Base-by-base conservation (phyloP, 495 filamentous ascomycete genomes). In the Thozetella sp. region DNA sequence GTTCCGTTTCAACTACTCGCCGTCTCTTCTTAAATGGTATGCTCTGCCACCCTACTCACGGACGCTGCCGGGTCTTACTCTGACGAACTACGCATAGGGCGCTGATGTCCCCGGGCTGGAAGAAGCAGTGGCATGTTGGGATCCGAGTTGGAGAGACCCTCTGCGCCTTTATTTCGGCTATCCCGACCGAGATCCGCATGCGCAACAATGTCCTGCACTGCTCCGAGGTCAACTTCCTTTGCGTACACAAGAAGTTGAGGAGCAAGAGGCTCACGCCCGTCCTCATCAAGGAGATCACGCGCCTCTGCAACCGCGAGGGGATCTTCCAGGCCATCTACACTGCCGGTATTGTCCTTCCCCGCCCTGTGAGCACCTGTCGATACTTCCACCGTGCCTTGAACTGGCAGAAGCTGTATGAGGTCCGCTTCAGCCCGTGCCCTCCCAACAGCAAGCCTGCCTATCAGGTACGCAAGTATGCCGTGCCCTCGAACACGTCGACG, bases 271-370 rank as follows among this genome's bases (percentile, higher is more conserved):
- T 99, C 40, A 85, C 95, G 0, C 95, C 95, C 0, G 89, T 97
- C 2, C 84, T 99, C 43, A 99, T 99, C 77, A 96, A 97, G 70
- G 95, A 98, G 70, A 93, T 99, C 69, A 97, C 95, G 11, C 88
- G 95, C 20, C 85, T 91, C 52, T 93, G 91, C 77, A 94, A 98
- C 71, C 67, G 90, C 23, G 80, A 86, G 43, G 89, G 87, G 2
- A 89, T 96, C 60, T 98, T 86, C 80, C 94, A 97, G 72, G 96
- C 94, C 34, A 91, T 98, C 67, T 97, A 97, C 75, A 99, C 96
- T 1, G 95, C 86, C 24, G 95, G 95, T 37, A 85, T 94, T 22
- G 86, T 98, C 25, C 81, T 99, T 2, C 96, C 95, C 6, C 94
- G 87, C 25, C 96, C 95, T 1, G 83, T 98, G 43, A 90, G 88